Conservation (phyloP, 345 rosid species). For the Schrenkiella parvula region DNA sequence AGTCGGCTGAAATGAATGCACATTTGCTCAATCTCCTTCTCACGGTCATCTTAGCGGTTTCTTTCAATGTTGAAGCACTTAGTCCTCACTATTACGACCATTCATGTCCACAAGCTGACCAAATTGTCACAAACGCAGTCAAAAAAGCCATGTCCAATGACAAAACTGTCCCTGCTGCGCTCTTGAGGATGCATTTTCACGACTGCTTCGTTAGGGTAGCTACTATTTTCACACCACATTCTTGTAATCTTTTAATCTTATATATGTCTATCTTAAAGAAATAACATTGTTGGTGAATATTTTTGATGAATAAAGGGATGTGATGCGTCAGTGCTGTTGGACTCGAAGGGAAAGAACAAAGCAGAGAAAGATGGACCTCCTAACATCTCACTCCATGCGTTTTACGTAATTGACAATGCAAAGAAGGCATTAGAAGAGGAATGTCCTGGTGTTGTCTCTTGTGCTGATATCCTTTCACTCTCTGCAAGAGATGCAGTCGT, state of each 20-base stretch:
- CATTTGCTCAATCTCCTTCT: not conserved
- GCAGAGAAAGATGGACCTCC: conserved; percentile 97
- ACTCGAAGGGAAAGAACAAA: conserved; percentile 54
- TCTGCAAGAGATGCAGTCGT: conserved; percentile 83
- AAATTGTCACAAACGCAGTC: conserved; percentile 47
- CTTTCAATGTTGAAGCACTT: conserved; percentile 41
- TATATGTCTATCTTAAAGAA: not conserved
- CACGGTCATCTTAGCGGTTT: not conserved
- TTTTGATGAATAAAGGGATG: conserved; percentile 51
- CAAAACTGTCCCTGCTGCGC: conserved; percentile 73
- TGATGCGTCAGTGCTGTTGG: conserved; percentile 77
- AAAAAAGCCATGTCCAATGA: conserved; percentile 61
- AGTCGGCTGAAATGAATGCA: conserved; percentile 11
- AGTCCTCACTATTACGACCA: conserved; percentile 57
- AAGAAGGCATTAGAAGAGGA: conserved; percentile 68
- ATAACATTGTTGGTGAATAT: not conserved
- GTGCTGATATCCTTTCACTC: conserved; percentile 83
- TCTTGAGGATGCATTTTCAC: conserved; percentile 87
- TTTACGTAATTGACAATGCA: conserved; percentile 75
- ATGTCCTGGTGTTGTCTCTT: conserved; percentile 82
- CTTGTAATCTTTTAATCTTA: not conserved
- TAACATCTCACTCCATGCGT: conserved; percentile 79
- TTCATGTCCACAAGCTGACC: conserved; percentile 59
- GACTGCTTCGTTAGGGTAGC: conserved; percentile 74
- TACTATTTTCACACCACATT: not conserved